These are phyloP conservation scores for Ogataea hybrid DNA, from an alignment of 1,139 yeast genomes.

Conservation along the genomic window DNA sequence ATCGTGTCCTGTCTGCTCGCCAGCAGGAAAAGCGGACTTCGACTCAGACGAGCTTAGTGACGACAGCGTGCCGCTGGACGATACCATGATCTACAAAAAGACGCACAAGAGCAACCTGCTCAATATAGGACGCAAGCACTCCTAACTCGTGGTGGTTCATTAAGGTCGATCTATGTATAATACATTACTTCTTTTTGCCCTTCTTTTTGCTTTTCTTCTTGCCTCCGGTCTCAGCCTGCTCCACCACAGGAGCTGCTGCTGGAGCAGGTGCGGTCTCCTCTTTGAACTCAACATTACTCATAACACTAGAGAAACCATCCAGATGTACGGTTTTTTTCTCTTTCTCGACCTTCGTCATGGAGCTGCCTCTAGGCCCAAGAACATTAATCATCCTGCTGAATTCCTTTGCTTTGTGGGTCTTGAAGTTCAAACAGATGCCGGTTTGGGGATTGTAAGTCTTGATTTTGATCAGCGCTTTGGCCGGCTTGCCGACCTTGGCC, in stretches of 20 bases:
- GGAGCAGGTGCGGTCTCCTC: slow-evolving; percentile 6
- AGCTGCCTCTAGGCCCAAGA: slow-evolving; percentile 77
- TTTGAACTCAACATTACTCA: slow-evolving; percentile 25
- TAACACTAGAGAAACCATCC: slow-evolving; percentile 32
- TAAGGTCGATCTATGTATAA: slow-evolving; percentile 7
- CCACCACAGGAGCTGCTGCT: slow-evolving; percentile 7
- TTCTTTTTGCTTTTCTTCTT: slow-evolving; percentile 24
- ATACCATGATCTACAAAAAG: slow-evolving; percentile 12
- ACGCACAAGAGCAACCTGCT: slow-evolving; percentile 9
- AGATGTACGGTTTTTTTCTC: slow-evolving; percentile 19
- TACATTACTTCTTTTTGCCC: slow-evolving; percentile 22
- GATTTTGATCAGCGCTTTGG: slow-evolving; percentile 46
- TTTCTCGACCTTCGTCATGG: slow-evolving; percentile 11
- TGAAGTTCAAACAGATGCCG: slow-evolving; percentile 64
- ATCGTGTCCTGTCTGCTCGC: slow-evolving; percentile 11
- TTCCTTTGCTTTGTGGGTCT: slow-evolving; percentile 69
- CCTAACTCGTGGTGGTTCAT: slow-evolving; percentile 13
- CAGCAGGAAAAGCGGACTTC: slow-evolving; percentile 2
- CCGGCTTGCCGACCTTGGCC: slow-evolving; percentile 28
- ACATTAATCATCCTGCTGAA: slow-evolving; percentile 75
- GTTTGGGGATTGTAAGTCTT: slow-evolving; percentile 71
- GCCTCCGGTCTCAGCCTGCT: slow-evolving; percentile 15
- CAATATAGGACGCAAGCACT: slow-evolving; percentile 3
- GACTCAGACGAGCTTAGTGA: slow-evolving; percentile 7
- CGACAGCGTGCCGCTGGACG: slow-evolving; percentile 5